These are phyloP conservation scores for Fusarium bactridioides DNA, from an alignment of 2,329 filamentous ascomycete genomes.

Conservation along the genomic window DNA sequence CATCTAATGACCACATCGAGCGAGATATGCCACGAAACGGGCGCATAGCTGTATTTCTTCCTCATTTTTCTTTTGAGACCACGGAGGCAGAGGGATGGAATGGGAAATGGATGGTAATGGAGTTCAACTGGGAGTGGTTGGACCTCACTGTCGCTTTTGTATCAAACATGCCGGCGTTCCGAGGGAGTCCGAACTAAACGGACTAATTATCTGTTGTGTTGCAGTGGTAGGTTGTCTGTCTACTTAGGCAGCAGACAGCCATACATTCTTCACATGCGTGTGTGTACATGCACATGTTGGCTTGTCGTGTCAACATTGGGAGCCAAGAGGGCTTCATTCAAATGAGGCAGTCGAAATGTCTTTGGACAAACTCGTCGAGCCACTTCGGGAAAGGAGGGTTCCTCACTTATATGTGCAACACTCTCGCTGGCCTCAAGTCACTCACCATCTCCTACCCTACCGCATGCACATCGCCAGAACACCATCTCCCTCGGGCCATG, in stretches of 20 bases:
- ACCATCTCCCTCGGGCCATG: conserved; percentile 28
- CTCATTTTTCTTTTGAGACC: conserved; percentile 8
- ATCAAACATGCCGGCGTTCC: conserved; percentile 30
- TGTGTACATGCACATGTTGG: background rate
- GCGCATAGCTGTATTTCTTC: conserved; percentile 19
- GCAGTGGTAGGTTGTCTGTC: background rate
- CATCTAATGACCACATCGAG: conserved; percentile 32
- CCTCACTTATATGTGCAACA: conserved; percentile 19
- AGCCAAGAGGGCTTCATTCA: background rate
- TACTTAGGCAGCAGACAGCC: background rate
- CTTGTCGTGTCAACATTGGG: background rate
- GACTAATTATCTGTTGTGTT: conserved; percentile 20
- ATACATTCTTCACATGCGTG: background rate
- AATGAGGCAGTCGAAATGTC: background rate
- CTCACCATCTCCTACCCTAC: background rate
- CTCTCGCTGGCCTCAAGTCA: conserved; percentile 10
- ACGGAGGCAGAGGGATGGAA: conserved; percentile 3
- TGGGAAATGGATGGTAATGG: conserved; percentile 16
- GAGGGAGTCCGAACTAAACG: conserved; percentile 11
- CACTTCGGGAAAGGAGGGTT: background rate
- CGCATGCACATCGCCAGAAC: conserved; percentile 13
- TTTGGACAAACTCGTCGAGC: background rate
- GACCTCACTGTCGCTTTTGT: conserved; percentile 33
- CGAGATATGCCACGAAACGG: conserved; percentile 10
- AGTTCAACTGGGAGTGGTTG: conserved; percentile 25